These are phyloP conservation scores for Tremellales sp. DNA, from an alignment of 1,284 basidiomycete genomes.

Conservation along the genomic window DNA sequence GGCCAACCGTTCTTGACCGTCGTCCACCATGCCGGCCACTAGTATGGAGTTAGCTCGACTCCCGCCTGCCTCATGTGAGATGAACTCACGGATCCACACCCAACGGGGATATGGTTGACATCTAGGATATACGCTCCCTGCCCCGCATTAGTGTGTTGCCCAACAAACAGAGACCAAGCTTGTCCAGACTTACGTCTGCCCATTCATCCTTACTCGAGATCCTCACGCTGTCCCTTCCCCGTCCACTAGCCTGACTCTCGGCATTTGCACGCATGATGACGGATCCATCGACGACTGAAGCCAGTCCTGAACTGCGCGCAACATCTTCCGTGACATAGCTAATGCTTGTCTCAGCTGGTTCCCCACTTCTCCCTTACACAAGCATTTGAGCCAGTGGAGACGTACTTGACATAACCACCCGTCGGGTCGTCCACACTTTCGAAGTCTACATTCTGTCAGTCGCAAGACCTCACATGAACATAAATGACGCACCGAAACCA, in stretches of 20 bases:
- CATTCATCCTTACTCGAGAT: conserved; percentile 39
- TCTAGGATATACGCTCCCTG: conserved; percentile 44
- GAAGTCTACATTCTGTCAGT: conserved; percentile 22
- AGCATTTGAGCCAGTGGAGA: no score
- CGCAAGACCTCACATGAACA: not conserved
- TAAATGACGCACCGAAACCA: conserved; percentile 31
- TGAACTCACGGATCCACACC: conserved; percentile 41
- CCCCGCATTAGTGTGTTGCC: not conserved
- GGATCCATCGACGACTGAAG: conserved; percentile 16
- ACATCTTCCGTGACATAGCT: conserved; percentile 37
- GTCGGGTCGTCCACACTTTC: conserved; percentile 40
- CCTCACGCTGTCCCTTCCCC: conserved; percentile 41
- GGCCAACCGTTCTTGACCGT: conserved; percentile 64
- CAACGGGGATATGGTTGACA: conserved; percentile 44
- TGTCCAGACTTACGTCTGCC: conserved; percentile 30
- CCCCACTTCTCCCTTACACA: not conserved
- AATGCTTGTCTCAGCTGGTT: conserved; percentile 2
- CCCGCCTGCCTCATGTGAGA: not conserved
- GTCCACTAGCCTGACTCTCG: conserved; percentile 30
- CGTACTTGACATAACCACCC: conserved; percentile 36
- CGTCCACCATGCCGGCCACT: conserved; percentile 67
- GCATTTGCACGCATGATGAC: conserved; percentile 37
- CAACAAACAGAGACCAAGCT: not conserved
- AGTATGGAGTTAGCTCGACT: not conserved
- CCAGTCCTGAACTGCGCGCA: conserved; percentile 22